These are phyloP conservation scores for Mortierella alpina DNA, from an alignment of 192 early-diverging fungal species.

Conservation along the genomic window DNA sequence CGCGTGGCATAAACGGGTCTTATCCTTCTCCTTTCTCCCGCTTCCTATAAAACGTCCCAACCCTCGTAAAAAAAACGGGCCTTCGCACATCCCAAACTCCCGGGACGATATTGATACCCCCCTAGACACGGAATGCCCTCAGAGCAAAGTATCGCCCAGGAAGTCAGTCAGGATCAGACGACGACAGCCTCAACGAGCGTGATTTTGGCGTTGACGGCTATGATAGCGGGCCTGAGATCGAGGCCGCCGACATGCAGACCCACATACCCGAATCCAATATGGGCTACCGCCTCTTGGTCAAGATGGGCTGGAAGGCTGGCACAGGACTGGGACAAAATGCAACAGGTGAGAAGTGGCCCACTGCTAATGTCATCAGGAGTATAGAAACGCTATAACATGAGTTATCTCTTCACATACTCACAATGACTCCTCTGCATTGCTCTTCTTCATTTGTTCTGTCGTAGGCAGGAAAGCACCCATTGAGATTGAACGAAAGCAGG, in stretches of 20 bases:
- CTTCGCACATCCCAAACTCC: background rate
- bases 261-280: slow-evolving; percentile 70
- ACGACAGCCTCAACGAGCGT: slow-evolving; percentile 6
- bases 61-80: background rate
- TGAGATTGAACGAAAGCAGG: slow-evolving; percentile 72
- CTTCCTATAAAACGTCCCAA: background rate
- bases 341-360: slow-evolving; percentile 55
- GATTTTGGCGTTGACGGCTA: slow-evolving; percentile 1
- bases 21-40: background rate
- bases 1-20: no score
- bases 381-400: background rate
- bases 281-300: slow-evolving; percentile 73
- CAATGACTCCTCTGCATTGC: background rate
- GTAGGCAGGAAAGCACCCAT: slow-evolving; percentile 78
- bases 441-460: background rate
- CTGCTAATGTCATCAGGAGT: background rate
- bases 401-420: background rate
- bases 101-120: background rate
- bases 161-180: slow-evolving; percentile 23
- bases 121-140: slow-evolving; percentile 31
- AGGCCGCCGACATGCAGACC: slow-evolving; percentile 64
- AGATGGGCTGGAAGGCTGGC: slow-evolving; percentile 79
- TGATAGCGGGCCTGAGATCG: background rate
- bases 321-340: slow-evolving; percentile 66
- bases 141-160: slow-evolving; percentile 32